phyloP scores from a whole-genome alignment of 768 basidiomycete genomes.

The Boletus huronensis region DNA sequence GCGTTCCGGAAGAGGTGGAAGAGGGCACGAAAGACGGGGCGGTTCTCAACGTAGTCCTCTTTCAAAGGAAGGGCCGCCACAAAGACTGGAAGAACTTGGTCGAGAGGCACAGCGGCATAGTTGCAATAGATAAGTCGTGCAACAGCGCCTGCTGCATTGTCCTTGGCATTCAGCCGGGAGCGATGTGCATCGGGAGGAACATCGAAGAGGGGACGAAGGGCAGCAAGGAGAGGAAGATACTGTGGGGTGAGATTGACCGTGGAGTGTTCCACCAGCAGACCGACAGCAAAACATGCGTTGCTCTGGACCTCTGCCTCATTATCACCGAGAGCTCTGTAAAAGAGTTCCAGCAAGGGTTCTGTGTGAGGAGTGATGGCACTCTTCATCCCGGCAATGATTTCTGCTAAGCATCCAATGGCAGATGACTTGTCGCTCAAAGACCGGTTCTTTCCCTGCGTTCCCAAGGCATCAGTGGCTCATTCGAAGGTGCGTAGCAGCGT shows the following conservation, averaged over 20 bases:
- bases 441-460: constrained; percentile 70
- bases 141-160: constrained; percentile 96
- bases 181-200: constrained; percentile 59
- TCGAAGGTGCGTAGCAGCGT: neutral
- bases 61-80: constrained; percentile 79
- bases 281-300: constrained; percentile 93
- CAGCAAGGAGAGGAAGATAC: constrained; percentile 71
- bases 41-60: constrained; percentile 88
- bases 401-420: constrained; percentile 89
- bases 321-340: constrained; percentile 80
- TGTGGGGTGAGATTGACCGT: constrained; percentile 77
- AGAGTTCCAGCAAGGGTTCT: constrained; percentile 74
- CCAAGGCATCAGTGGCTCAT: neutral
- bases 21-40: constrained; percentile 82
- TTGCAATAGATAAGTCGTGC: constrained; percentile 84
- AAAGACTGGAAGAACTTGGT: constrained; percentile 86
- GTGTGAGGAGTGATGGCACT: constrained; percentile 81
- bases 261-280: constrained; percentile 87
- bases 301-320: constrained; percentile 90
- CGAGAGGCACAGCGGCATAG: constrained; percentile 74
- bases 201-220: constrained; percentile 79
- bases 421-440: constrained; percentile 90
- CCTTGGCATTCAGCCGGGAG: constrained; percentile 77
- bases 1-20: constrained; percentile 84
- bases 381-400: constrained; percentile 93